These are phyloP conservation scores for Dactylonectria estremocensis DNA, from an alignment of 2,329 filamentous ascomycete species.

Conservation along the genomic window DNA sequence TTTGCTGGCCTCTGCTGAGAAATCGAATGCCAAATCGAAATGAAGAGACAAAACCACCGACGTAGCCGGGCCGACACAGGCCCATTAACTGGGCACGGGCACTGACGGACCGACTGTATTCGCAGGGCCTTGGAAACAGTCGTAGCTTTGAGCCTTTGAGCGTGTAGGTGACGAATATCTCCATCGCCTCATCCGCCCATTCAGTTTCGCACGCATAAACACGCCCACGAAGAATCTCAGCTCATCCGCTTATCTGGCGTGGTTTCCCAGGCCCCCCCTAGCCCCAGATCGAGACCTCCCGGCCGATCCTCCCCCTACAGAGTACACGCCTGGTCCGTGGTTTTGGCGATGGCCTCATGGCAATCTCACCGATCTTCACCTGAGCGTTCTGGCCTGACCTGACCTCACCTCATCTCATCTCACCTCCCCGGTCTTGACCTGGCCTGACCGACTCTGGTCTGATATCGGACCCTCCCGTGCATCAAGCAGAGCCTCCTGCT, in stretches of 20 bases:
- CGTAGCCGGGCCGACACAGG: conserved; percentile 40
- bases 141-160: neutral
- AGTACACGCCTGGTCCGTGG: conserved; percentile 14
- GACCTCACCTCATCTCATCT: conserved; percentile 40
- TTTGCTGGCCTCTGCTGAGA: conserved; percentile 18
- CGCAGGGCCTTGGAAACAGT: conserved; percentile 24
- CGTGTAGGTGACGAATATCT: conserved; percentile 3
- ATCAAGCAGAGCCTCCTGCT: conserved; percentile 9
- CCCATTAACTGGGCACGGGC: conserved; percentile 44
- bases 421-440: conserved; percentile 28
- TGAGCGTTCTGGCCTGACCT: conserved; percentile 42
- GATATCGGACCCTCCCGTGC: conserved; percentile 26
- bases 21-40: conserved; percentile 17
- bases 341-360: conserved; percentile 41
- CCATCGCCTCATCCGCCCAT: conserved; percentile 32
- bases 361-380: conserved; percentile 47
- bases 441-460: conserved; percentile 39
- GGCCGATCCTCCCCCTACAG: neutral
- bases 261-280: conserved; percentile 17
- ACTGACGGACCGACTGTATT: conserved; percentile 46
- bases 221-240: conserved; percentile 17
- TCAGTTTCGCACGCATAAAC: conserved; percentile 8
- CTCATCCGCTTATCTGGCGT: conserved; percentile 33
- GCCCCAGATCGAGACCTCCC: conserved; percentile 16
- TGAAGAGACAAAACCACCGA: conserved; percentile 28